These are phyloP conservation scores for Diaporthe eres DNA, from an alignment of 2,329 filamentous ascomycete species.

Conservation along the genomic window DNA sequence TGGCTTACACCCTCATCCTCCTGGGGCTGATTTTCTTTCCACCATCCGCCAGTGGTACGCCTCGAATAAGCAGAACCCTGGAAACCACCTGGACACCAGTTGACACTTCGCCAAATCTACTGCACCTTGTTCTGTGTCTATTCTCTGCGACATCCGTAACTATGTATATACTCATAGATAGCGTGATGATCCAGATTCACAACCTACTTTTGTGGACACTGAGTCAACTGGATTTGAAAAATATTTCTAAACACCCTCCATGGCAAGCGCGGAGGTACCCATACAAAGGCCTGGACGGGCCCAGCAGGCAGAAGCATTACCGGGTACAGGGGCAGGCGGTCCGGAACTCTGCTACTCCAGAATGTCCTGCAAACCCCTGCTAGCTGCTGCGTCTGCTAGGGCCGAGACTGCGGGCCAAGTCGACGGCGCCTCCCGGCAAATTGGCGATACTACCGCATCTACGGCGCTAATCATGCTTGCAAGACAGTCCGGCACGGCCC, in stretches of 20 bases:
- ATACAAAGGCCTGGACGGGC: neutral
- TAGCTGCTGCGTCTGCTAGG: neutral
- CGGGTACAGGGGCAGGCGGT: neutral
- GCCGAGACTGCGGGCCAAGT: slow-evolving; percentile 27
- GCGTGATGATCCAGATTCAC: too few species aligned
- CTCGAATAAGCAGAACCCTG: neutral
- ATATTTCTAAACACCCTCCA: too few species aligned
- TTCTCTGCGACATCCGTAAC: too few species aligned
- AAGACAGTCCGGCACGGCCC: slow-evolving; percentile 27
- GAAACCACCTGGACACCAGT: neutral
- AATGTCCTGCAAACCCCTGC: neutral
- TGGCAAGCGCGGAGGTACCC: too few species aligned
- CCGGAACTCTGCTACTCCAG: neutral
- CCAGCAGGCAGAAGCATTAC: slow-evolving; percentile 29
- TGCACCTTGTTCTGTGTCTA: neutral
- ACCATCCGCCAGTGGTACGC: neutral
- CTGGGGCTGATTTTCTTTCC: neutral
- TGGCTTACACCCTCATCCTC: neutral
- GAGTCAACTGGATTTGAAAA: too few species aligned
- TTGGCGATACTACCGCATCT: slow-evolving; percentile 7
- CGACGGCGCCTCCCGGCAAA: slow-evolving; percentile 32
- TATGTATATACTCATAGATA: too few species aligned
- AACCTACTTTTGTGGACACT: too few species aligned
- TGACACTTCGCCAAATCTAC: neutral
- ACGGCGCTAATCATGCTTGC: slow-evolving; percentile 23